These are phyloP conservation scores for Rubus parviflorus DNA, from an alignment of 306 rosid species.

Conservation along the genomic window DNA sequence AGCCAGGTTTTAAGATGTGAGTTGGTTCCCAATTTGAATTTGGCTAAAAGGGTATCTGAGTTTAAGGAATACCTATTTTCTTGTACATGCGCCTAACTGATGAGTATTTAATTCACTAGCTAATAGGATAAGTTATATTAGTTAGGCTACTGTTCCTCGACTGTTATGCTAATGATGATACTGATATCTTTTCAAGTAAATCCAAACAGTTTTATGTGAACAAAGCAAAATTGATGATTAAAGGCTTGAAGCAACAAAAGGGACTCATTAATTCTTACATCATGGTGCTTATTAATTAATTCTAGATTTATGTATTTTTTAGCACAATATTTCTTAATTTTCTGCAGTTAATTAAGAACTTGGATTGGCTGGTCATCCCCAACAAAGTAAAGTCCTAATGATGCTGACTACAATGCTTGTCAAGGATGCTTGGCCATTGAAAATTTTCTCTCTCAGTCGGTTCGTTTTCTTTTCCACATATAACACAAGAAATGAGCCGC, in stretches of 20 bases:
- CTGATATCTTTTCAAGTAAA: not conserved
- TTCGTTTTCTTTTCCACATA: not conserved
- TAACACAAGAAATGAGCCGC: conserved; percentile 22
- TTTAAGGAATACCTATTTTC: conserved; percentile 24
- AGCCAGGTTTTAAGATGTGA: conserved; percentile 54
- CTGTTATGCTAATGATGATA: not conserved
- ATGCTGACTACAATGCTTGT: conserved; percentile 20
- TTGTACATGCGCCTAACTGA: conserved; percentile 24
- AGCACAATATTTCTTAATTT: not conserved
- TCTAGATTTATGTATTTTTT: not conserved
- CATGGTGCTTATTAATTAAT: conserved; percentile 13
- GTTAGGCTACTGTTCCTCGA: not conserved
- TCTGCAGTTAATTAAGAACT: too few relatives aligned
- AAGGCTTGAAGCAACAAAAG: not conserved
- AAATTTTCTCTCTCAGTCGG: not conserved
- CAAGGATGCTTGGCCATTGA: conserved; percentile 23
- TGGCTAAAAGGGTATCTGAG: conserved; percentile 20
- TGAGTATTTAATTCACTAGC: conserved; percentile 10
- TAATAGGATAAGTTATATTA: not conserved
- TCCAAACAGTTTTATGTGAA: not conserved
- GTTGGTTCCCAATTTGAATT: conserved; percentile 32
- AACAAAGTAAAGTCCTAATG: conserved; percentile 14
- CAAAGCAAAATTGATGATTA: not conserved
- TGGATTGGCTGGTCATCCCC: not conserved
- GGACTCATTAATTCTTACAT: not conserved